Base-by-base conservation (phyloP, 345 rosid genomes). In the Brassica carinata region DNA sequence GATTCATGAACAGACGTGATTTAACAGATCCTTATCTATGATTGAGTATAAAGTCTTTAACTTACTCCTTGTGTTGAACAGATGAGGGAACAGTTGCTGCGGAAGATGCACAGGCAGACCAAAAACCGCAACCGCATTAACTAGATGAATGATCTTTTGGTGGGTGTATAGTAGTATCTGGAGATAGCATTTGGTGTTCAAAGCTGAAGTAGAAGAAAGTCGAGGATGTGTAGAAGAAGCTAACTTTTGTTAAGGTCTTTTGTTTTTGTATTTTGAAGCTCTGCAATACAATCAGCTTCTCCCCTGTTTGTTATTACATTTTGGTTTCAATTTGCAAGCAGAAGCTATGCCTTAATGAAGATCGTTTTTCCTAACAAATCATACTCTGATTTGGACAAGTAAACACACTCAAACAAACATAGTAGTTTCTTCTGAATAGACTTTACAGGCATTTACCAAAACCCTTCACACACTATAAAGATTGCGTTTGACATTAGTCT, bases 181-280 rank as follows among this genome's bases (percentile, higher is more conserved):
- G 53, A 62, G 65, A 34, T 26, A 33, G 30, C 17, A 31, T 59
- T 43, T 73, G 69, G 69, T 61, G 57, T 68, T 68, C 45, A n/a
- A 59, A 59, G 45, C 66, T 65, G 11, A 66, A 17, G 31, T 71
- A 48, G 71, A 71, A 64, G 66, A 64, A 64, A 19, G 13, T 19
- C 7, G 40, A 51, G 14, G 71, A 77, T 45, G 63, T 38, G 67
- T 65, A 29, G 36, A 29, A 78, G 36, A 66, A 77, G 36, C 74
- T 45, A 69, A 43, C 72, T 51, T 18, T 63, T 43, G 5, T 3
- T 36, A 61, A 67, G 27, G 51, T 18, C 68, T 27, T 71, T 64
- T 78, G 58, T n/a, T 40, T 67, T 57, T 59, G 74, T 67, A 73
- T 43, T 29, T 40, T 64, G 73, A 79, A n/a, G n/a, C n/a, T 65